Evolutionary conservation across 495 filamentous ascomycete genomes (phyloP).

Genomic region (Echria macrotheca): DNA sequence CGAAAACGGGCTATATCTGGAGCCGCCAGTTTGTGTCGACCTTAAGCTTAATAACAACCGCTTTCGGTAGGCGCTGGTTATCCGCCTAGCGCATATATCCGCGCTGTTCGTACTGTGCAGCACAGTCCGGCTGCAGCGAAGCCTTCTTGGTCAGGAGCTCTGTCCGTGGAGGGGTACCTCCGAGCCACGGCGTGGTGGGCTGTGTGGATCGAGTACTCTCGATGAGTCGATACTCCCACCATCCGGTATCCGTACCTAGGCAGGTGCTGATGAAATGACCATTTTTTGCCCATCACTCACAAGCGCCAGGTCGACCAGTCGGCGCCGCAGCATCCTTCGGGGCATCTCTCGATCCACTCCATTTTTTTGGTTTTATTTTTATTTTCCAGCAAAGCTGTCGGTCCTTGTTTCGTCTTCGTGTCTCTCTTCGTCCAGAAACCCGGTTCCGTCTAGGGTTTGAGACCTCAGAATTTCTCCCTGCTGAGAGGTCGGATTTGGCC

Average conservation of each 20-base stretch:
- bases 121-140: background rate
- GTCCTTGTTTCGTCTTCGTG: background rate
- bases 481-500: constrained; percentile 3
- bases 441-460: background rate
- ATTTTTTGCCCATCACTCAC: background rate
- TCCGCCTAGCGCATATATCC: constrained; percentile 4
- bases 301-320: too few species aligned
- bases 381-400: constrained; percentile 7
- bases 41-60: too few species aligned
- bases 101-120: constrained; percentile 5
- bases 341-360: background rate
- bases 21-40: too few species aligned
- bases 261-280: background rate
- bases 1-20: too few species aligned
- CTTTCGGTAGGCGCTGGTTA: constrained; percentile 12
- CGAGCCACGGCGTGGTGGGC: background rate
- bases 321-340: constrained; percentile 4
- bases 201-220: constrained; percentile 2
- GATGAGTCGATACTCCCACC: background rate
- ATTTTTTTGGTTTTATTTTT: constrained; percentile 4
- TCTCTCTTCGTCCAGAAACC: background rate
- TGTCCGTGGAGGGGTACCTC: background rate
- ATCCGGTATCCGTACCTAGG: background rate
- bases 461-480: constrained; percentile 9
- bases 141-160: too few species aligned